Base-by-base conservation (phyloP, 2,329 filamentous ascomycete genomes). In the Nemania bipapillata region DNA sequence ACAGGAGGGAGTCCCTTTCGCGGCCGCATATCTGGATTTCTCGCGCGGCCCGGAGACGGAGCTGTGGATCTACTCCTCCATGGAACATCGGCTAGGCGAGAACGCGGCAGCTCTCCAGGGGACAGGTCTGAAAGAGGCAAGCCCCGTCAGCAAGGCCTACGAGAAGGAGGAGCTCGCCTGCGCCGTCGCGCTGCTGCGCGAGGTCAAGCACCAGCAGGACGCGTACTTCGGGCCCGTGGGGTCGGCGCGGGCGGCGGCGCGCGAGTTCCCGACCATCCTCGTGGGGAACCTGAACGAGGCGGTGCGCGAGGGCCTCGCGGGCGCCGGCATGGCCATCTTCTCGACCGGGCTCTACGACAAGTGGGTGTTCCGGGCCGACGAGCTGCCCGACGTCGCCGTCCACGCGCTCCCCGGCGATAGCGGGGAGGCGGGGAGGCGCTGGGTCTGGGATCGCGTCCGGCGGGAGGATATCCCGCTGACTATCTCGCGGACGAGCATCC, bases 21-120 rank as follows among this genome's bases (percentile, higher is more conserved):
- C 85, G 0, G 86, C 85, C 0, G 87, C 86, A 0, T 91, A 89
- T 74, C 75, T 90, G 5, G 90, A 92, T 77, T 82, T 89, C 22
- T 85, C 85, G 3, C 83, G 83, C 62, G 83, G 84, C 0, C 88
- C 87, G 0, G 89, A 91, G 75, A 92, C 90, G 0, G 86, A 91
- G 69, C 80, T 88, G 32, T 91, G 87, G 86, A 74, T 92, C 1
- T 92, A 89, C 77, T 84, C 82, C 1, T 85, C 84, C 0, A 74
- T 86, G 2, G 85, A 89, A 62, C 69, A 50, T 37, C 40, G 61
- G 9, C 2, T 59, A 8, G 12, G 32, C 5, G 24, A 15, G 1
- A n/a, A 3, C 65, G n/a, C 22, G 11, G 4, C 45, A 1, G 26
- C 26, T 32, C 30, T 3, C 62, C 40, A 42, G 53, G 6, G 64